phyloP scores from a whole-genome alignment of 371 early-diverging fungal species.

The Apophysomyces variabilis region DNA sequence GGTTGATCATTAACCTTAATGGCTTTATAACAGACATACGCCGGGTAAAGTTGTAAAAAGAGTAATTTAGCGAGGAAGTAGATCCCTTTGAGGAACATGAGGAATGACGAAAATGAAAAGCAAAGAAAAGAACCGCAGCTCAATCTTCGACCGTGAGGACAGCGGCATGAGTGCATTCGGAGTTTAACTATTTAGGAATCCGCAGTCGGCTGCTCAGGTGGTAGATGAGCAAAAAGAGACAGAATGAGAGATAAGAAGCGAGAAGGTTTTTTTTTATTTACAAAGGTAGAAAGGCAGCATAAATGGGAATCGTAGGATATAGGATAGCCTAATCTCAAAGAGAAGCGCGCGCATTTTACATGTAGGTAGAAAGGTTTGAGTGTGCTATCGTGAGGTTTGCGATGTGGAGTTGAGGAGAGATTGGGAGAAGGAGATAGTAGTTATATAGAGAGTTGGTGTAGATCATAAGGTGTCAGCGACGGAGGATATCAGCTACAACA shows the following conservation, averaged over 20 bases:
- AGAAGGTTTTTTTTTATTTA: slow-evolving; percentile 1
- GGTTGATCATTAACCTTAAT: slow-evolving; percentile 36
- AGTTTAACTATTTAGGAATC: background rate
- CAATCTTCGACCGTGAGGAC: background rate
- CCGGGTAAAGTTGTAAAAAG: slow-evolving; percentile 48
- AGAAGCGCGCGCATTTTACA: background rate
- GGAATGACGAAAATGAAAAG: slow-evolving; percentile 1
- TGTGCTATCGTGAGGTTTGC: too few species aligned
- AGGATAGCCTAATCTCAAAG: background rate
- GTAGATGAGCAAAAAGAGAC: too few species aligned
- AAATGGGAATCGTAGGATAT: background rate
- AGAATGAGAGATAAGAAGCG: too few species aligned
- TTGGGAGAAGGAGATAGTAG: too few species aligned
- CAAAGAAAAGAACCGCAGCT: slow-evolving; percentile 12
- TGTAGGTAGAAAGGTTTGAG: too few species aligned
- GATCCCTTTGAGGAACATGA: slow-evolving; percentile 30
- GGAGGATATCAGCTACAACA: slow-evolving; percentile 1
- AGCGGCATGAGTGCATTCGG: slow-evolving; percentile 4
- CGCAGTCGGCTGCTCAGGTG: background rate
- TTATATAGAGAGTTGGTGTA: background rate
- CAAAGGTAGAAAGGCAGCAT: background rate
- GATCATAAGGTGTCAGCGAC: background rate
- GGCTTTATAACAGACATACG: slow-evolving; percentile 48
- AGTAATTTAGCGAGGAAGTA: slow-evolving; percentile 43
- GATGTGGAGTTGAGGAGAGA: too few species aligned